Evolutionary conservation across 805 yeast species (phyloP), one percentile per base, ranked within the genome.

Genomic region (Wickerhamomyces xylosicus): DNA sequence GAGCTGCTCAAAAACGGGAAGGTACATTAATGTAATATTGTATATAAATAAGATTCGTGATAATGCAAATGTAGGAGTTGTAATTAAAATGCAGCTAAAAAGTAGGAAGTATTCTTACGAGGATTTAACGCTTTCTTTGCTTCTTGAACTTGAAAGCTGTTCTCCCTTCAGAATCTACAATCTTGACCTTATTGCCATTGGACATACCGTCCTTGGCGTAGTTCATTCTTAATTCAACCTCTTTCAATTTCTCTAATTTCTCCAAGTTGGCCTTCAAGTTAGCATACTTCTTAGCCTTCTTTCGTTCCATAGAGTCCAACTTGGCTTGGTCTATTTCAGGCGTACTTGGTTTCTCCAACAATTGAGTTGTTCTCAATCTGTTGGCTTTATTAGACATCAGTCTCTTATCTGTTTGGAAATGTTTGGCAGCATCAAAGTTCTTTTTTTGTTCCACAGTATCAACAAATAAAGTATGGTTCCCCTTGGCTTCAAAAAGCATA

Each of bases 161-260:
- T 41, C 72, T 71, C 4, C 97, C 97, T 27, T 74, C 70, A 14
- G 69, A 63, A 41, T 71, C 81, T 3, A 71, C 66, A 5, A 81
- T 58, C 64, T 87, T 87, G 71, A 80, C 83, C 63, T 84, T 85
- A 44, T 77, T 75, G 1, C 97, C 97, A 47, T 79, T 82, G 58
- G 85, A 85, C 95, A 90, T 86, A 40, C 87, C 70, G 54, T 89
- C 95, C 44, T 83, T 76, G 51, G 87, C 94, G 41, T 74, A 50
- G 41, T 82, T 84, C 77, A 89, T 77, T 51, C 78, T 74, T 33
- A 69, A 69, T 52, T 85, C 81, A 15, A 90, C 83, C 37, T 71
- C 71, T 37, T 67, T 65, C 47, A 90, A 67, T 58, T 87, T 76
- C 38, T 68, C 62, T 44, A 78, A 84, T 49, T 95, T 73, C 47